Evolutionary conservation across 164 flowering plant species (phyloP).

Genomic region (Chloranthus sessilifolius): DNA sequence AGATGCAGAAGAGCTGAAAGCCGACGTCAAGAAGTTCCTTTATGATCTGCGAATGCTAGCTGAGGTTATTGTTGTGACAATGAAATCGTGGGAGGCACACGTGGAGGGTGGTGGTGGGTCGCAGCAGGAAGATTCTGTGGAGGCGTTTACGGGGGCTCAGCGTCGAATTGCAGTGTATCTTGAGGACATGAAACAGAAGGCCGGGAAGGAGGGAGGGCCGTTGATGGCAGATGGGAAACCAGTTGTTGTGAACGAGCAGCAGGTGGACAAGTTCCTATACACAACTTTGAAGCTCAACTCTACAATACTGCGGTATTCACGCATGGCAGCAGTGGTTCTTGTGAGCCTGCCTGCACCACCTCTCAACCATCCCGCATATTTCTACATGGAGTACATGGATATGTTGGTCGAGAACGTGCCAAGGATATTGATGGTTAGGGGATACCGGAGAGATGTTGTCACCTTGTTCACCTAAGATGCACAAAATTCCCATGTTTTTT

Average conservation of each 20-base stretch:
- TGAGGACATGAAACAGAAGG: constrained; percentile 52
- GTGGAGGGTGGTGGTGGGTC: constrained; percentile 38
- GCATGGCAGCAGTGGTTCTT: constrained; percentile 98
- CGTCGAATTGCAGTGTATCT: constrained; percentile 51
- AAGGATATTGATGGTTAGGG: constrained; percentile 89
- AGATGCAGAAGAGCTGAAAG: constrained; percentile 84
- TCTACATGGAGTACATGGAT: constrained; percentile 99
- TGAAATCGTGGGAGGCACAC: constrained; percentile 83
- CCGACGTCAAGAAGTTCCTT: constrained; percentile 87
- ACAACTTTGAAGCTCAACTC: constrained; percentile 89
- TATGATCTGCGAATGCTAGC: constrained; percentile 99
- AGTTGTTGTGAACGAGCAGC: constrained; percentile 76
- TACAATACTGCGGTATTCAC: constrained; percentile 76
- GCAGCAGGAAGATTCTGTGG: constrained; percentile 76
- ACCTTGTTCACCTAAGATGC: constrained; percentile 94
- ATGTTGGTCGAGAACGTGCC: constrained; percentile 88
- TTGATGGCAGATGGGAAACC: constrained; percentile 76
- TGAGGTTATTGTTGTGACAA: constrained; percentile 87
- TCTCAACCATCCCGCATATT: constrained; percentile 73
- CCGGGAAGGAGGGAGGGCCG: constrained; percentile 40
- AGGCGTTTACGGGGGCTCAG: constrained; percentile 72
- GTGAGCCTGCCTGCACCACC: constrained; percentile 98
- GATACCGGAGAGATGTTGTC: constrained; percentile 92
- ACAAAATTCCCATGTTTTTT: too few species aligned
- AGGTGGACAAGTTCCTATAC: constrained; percentile 90